Conservation (phyloP, 2,329 filamentous ascomycete genomes). For the Exophiala sideris region DNA sequence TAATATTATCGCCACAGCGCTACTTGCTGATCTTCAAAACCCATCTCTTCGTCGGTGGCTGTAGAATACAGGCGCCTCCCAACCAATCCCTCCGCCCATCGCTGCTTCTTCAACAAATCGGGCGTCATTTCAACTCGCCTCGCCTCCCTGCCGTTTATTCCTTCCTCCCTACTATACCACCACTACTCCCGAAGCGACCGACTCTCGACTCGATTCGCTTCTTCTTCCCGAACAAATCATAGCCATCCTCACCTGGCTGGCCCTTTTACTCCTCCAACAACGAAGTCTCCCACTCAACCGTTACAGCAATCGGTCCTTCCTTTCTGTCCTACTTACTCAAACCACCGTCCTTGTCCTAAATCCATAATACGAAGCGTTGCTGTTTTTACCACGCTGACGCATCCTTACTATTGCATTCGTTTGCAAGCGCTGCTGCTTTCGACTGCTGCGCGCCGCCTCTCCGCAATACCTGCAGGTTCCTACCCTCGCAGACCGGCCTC, state of each 20-base stretch:
- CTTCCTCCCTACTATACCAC: neutral
- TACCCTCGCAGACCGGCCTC: neutral
- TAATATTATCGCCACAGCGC: neutral
- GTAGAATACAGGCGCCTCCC: neutral
- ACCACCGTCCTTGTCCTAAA: no score
- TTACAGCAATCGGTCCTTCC: no score
- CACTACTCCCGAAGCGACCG: constrained; percentile 5
- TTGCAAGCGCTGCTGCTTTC: no score
- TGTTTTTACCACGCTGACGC: no score
- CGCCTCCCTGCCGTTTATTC: constrained; percentile 2
- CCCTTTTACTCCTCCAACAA: neutral
- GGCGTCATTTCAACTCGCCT: constrained; percentile 19
- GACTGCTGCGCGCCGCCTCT: no score
- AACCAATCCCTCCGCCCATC: neutral
- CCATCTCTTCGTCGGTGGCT: neutral
- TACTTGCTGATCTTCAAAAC: neutral
- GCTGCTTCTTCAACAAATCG: constrained; percentile 1
- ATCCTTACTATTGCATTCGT: no score
- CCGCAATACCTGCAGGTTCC: no score
- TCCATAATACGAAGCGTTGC: no score
- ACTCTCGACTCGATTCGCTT: constrained; percentile 7
- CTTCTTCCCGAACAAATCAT: neutral
- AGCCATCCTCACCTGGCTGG: neutral
- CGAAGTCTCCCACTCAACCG: neutral
- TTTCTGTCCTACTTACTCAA: no score